Evolutionary conservation across 768 basidiomycete genomes (phyloP).

Genomic region (Flagelloscypha sp.): DNA sequence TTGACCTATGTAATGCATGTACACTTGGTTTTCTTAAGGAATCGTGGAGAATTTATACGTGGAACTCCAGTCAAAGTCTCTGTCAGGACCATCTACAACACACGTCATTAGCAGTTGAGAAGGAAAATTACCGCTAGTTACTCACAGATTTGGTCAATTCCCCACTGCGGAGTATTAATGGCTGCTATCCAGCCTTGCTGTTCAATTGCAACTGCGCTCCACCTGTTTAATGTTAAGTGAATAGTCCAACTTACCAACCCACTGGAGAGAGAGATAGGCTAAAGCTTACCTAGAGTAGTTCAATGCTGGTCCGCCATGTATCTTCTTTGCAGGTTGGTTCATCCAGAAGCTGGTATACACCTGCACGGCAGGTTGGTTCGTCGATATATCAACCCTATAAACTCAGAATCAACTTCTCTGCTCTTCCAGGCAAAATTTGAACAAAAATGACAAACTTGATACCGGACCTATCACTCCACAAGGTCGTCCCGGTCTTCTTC

Average conservation of each 20-base stretch:
- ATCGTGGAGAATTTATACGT: slow-evolving; percentile 43
- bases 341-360: slow-evolving; percentile 41
- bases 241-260: no score
- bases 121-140: slow-evolving; percentile 9
- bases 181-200: slow-evolving; percentile 47
- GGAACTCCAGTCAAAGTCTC: slow-evolving; percentile 37
- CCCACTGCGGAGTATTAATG: slow-evolving; percentile 49
- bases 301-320: slow-evolving; percentile 38
- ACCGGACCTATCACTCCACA: slow-evolving; percentile 42
- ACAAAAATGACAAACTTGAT: slow-evolving; percentile 27
- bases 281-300: no score
- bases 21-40: no score
- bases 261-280: no score
- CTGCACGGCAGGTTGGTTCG: slow-evolving; percentile 44
- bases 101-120: neutral
- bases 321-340: slow-evolving; percentile 35
- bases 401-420: neutral
- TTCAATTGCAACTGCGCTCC: slow-evolving; percentile 43
- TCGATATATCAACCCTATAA: slow-evolving; percentile 37
- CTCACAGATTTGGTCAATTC: slow-evolving; percentile 45
- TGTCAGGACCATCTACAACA: slow-evolving; percentile 30
- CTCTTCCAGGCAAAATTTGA: neutral
- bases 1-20: no score
- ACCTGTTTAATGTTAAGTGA: no score
- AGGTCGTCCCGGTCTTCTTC: slow-evolving; percentile 22